phyloP scores from a whole-genome alignment of 805 yeast genomes.

The Kodamaea neixiangensis region DNA sequence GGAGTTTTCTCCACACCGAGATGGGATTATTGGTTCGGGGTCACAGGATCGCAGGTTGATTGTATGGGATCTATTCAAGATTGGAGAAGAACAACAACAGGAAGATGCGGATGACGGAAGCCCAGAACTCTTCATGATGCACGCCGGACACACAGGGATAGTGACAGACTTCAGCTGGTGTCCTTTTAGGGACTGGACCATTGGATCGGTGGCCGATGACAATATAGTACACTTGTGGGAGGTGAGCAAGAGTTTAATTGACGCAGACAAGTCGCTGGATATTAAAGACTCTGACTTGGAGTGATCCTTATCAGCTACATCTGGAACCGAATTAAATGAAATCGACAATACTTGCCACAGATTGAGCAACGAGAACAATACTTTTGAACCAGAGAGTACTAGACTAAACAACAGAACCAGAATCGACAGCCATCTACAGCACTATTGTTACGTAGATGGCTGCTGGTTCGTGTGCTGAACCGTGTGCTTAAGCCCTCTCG shows the following conservation, averaged over 20 bases:
- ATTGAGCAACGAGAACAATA: too few species aligned
- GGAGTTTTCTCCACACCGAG: constrained; percentile 77
- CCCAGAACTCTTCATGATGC: constrained; percentile 88
- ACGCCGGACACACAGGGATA: constrained; percentile 84
- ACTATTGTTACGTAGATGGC: too few species aligned
- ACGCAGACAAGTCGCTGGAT: constrained; percentile 18
- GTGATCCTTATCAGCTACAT: constrained; percentile 18
- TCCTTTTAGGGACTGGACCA: constrained; percentile 72
- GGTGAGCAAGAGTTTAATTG: constrained; percentile 35
- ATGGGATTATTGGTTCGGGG: constrained; percentile 76
- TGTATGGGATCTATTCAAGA: constrained; percentile 75
- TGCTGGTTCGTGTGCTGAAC: too few species aligned
- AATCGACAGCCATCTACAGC: too few species aligned
- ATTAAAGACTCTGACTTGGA: constrained; percentile 26
- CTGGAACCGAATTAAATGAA: too few species aligned
- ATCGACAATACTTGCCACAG: too few species aligned
- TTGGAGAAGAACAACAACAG: constrained; percentile 82
- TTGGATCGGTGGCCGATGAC: constrained; percentile 65
- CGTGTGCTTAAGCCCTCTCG: too few species aligned
- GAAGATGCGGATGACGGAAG: constrained; percentile 92
- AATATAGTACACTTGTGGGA: constrained; percentile 64
- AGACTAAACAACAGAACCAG: too few species aligned
- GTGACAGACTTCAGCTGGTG: constrained; percentile 75
- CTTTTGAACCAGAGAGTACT: too few species aligned
- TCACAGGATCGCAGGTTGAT: constrained; percentile 76